A percentile compares a stretch with the other conserved stretches of the same genome.
Evolutionary conservation across 768 basidiomycete species (phyloP).

Genomic region (Tulasnella calospora): DNA sequence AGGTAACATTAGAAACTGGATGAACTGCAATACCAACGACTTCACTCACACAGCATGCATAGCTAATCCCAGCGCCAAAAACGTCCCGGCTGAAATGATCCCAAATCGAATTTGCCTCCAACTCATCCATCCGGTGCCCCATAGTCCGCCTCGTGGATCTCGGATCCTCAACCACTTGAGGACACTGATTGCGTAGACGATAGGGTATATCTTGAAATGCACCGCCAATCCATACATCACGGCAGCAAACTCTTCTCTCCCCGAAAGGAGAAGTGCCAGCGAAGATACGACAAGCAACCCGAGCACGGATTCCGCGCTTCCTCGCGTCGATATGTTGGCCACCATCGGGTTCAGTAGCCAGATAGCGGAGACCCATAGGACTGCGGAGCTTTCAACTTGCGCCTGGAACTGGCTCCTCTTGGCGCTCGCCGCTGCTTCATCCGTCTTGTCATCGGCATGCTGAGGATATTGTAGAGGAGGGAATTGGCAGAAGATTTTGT

Average conservation of each 20-base stretch:
- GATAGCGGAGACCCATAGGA: constrained; percentile 51
- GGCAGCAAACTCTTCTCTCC: constrained; percentile 61
- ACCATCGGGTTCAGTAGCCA: constrained; percentile 93
- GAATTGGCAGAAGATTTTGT: constrained; percentile 33
- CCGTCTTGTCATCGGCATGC: not conserved
- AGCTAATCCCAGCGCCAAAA: constrained; percentile 52
- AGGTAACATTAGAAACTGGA: too few species aligned
- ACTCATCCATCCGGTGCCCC: constrained; percentile 29
- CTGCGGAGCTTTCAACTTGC: constrained; percentile 37
- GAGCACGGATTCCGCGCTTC: constrained; percentile 88
- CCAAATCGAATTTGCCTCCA: constrained; percentile 51
- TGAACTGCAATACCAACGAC: too few species aligned
- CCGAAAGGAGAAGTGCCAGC: constrained; percentile 54
- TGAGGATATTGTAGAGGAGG: constrained; percentile 24
- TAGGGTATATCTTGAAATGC: constrained; percentile 97
- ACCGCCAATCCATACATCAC: constrained; percentile 73
- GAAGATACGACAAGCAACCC: constrained; percentile 71
- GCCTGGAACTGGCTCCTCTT: not conserved
- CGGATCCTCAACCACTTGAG: constrained; percentile 19
- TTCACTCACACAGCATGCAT: constrained; percentile 72
- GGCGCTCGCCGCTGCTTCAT: not conserved
- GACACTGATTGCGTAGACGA: constrained; percentile 82
- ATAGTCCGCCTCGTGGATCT: constrained; percentile 37
- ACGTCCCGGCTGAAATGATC: constrained; percentile 62
- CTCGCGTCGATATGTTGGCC: constrained; percentile 93